A percentile compares a stretch with the other conserved stretches of the same genome.
These are phyloP conservation scores for Medicago lupulina DNA, from an alignment of 306 rosid species.

Conservation along the genomic window DNA sequence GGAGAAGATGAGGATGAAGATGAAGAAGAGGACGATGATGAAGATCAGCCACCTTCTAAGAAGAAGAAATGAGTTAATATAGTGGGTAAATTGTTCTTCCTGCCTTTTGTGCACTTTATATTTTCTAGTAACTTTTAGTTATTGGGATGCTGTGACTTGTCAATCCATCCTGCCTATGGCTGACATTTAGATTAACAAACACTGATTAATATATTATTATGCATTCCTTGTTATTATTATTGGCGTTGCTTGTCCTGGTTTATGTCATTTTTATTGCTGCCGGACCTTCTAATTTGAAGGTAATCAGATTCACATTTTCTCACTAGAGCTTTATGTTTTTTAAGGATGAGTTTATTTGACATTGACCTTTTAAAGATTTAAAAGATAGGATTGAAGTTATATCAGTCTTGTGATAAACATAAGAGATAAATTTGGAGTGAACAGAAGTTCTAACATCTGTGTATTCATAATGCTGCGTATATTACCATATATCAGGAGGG, in stretches of 20 bases:
- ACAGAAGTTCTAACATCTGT: not conserved
- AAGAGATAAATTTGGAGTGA: not conserved
- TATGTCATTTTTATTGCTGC: not conserved
- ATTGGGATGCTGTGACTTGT: conserved; percentile 40
- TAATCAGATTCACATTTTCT: not conserved
- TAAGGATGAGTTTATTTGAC: not conserved
- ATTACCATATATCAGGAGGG: not conserved
- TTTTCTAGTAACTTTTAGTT: conserved; percentile 40
- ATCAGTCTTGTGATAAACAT: not conserved
- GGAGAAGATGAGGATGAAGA: conserved; percentile 54
- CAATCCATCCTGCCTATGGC: conserved; percentile 20
- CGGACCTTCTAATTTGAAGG: conserved; percentile 8
- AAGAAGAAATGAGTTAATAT: conserved; percentile 73
- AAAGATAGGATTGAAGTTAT: conserved; percentile 10
- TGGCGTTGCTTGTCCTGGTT: conserved; percentile 5
- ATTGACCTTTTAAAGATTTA: conserved; percentile 12
- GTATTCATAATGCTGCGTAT: not conserved
- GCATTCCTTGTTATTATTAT: not conserved
- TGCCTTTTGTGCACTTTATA: conserved; percentile 20
- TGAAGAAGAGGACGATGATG: conserved; percentile 46
- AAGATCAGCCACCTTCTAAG: conserved; percentile 77
- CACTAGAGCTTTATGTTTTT: not conserved
- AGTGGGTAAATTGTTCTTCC: conserved; percentile 12
- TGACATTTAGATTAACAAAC: conserved; percentile 19
- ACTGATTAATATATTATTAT: conserved; percentile 10